These are phyloP conservation scores for Asterochloris erici DNA, from an alignment of 139 green algal genomes.

Conservation along the genomic window DNA sequence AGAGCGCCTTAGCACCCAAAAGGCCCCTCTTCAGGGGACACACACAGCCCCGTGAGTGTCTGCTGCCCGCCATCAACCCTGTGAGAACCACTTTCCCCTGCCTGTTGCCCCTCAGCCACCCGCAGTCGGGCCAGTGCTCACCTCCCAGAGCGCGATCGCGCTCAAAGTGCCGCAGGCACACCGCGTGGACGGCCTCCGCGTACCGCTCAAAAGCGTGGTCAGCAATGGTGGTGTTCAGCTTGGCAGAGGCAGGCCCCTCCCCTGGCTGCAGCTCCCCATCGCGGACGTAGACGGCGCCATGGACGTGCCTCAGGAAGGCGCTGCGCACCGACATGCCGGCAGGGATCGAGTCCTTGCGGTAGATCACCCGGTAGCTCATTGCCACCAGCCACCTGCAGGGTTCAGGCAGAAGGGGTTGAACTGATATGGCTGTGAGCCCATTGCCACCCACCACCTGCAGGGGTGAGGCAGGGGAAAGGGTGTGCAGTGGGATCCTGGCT, in stretches of 20 bases:
- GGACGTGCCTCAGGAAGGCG: slow-evolving; percentile 3
- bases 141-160: neutral
- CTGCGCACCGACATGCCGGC: neutral
- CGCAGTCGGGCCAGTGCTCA: no score
- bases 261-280: neutral
- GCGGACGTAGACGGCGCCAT: slow-evolving; percentile 7
- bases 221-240: neutral
- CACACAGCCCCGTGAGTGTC: no score
- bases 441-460: no score
- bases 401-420: no score
- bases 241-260: neutral
- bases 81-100: no score
- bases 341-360: neutral
- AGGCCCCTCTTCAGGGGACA: no score
- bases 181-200: neutral
- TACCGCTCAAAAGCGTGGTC: neutral
- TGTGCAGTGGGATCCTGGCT: no score
- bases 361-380: slow-evolving; percentile 15
- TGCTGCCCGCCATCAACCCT: no score
- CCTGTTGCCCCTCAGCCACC: no score
- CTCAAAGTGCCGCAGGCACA: neutral
- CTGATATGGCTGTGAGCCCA: no score
- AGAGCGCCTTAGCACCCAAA: no score
- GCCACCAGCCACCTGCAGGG: slow-evolving; percentile 8
- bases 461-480: no score